phyloP scores from a whole-genome alignment of 1,139 yeast genomes.

The Blastobotrys ciferrii region DNA sequence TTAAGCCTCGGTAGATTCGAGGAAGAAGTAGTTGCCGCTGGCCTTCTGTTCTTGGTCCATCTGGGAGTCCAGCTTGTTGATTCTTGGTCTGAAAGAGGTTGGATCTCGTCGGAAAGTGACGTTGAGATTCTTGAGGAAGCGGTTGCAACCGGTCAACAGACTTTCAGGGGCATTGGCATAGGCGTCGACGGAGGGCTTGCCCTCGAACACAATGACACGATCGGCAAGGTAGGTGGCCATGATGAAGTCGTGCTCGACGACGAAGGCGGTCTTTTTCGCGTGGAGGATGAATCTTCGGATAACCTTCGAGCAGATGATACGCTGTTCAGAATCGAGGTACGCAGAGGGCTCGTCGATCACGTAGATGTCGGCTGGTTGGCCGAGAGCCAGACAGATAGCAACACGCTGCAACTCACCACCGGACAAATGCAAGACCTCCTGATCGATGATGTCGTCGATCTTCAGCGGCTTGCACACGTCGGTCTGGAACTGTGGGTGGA shows the following conservation, averaged over 20 bases:
- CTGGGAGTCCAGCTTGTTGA: conserved; percentile 94
- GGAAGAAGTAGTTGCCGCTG: conserved; percentile 90
- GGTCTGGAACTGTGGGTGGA: conserved; percentile 96
- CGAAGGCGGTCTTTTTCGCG: conserved; percentile 94
- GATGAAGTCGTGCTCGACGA: conserved; percentile 99
- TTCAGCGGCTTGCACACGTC: conserved; percentile 95
- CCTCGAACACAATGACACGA: conserved; percentile 96
- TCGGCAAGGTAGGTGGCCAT: conserved; percentile 99
- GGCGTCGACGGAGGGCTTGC: conserved; percentile 82
- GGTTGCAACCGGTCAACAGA: conserved; percentile 92
- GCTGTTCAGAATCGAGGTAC: conserved; percentile 97
- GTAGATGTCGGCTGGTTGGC: conserved; percentile 93
- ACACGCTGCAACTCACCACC: conserved; percentile 99
- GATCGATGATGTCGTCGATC: conserved; percentile 92
- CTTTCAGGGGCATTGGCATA: conserved; percentile 87
- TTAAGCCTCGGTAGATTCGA: conserved; percentile 48
- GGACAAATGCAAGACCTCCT: conserved; percentile 94
- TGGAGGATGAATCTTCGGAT: conserved; percentile 95
- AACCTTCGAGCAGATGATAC: conserved; percentile 97
- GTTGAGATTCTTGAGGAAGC: conserved; percentile 91
- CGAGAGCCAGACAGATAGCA: conserved; percentile 91
- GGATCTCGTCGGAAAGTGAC: conserved; percentile 99
- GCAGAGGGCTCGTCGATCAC: conserved; percentile 98
- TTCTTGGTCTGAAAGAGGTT: conserved; percentile 95
- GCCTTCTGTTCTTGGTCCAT: conserved; percentile 97